Conservation (phyloP, 2,329 filamentous ascomycete species). For the Teratosphaeriaceae sp. region DNA sequence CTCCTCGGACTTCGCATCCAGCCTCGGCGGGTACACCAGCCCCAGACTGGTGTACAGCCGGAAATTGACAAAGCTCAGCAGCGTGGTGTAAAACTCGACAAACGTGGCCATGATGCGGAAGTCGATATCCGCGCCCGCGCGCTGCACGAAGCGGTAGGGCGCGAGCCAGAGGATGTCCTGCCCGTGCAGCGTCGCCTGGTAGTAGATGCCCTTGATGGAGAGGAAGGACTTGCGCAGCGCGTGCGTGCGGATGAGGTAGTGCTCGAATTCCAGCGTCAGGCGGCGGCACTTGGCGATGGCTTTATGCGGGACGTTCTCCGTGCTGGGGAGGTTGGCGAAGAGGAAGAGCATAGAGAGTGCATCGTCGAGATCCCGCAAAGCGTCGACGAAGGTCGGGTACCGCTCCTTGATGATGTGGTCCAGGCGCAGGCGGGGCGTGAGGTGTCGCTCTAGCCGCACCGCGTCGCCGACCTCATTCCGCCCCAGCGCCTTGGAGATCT, state of each 20-base stretch:
- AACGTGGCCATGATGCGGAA: conserved; percentile 99
- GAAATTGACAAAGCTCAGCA: conserved; percentile 95
- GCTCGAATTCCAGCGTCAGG: conserved; percentile 90
- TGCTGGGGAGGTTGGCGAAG: conserved; percentile 92
- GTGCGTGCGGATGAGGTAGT: conserved; percentile 90
- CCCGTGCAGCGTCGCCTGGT: conserved; percentile 93
- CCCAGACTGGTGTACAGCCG: conserved; percentile 85
- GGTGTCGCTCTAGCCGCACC: conserved; percentile 80
- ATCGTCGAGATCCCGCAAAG: conserved; percentile 90
- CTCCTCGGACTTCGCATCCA: conserved; percentile 80
- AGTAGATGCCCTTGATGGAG: conserved; percentile 99
- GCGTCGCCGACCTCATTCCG: conserved; percentile 88
- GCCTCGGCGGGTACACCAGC: conserved; percentile 92
- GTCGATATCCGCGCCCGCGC: conserved; percentile 87
- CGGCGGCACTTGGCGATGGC: conserved; percentile 94
- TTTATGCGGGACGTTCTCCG: conserved; percentile 81
- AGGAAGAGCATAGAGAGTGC: conserved; percentile 95
- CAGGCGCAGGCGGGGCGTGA: conserved; percentile 81
- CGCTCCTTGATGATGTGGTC: conserved; percentile 97
- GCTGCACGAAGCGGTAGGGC: conserved; percentile 96
- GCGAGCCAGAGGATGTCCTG: conserved; percentile 97
- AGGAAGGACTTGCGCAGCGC: conserved; percentile 93
- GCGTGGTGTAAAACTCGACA: conserved; percentile 96
- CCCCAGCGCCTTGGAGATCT: conserved; percentile 87
- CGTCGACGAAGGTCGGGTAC: conserved; percentile 95